phyloP scores from a whole-genome alignment of 306 rosid species.

The Mimosa pudica region DNA sequence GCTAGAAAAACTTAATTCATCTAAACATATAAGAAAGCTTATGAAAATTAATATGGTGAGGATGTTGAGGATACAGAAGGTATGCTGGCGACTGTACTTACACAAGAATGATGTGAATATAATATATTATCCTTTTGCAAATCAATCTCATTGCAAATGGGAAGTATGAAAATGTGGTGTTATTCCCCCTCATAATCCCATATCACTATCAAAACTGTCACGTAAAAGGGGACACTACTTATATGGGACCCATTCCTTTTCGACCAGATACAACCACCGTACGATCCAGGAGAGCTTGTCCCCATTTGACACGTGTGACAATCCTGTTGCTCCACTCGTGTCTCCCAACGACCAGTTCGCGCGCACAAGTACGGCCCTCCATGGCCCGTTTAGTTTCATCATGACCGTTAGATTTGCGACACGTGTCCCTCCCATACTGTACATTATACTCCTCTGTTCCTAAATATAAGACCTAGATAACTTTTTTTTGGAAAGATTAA shows the following conservation, averaged over 20 bases:
- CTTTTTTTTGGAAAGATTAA: too few relatives aligned
- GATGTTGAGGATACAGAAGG: too few relatives aligned
- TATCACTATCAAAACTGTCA: slow-evolving; percentile 21
- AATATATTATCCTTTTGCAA: neutral
- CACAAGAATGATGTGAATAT: too few relatives aligned
- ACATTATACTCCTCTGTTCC: neutral
- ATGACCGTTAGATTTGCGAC: neutral
- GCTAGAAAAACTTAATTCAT: too few relatives aligned
- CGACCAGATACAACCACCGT: neutral
- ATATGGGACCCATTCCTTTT: slow-evolving; percentile 5
- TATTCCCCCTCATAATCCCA: neutral
- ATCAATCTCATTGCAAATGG: neutral
- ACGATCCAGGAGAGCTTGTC: neutral
- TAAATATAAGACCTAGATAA: too few relatives aligned
- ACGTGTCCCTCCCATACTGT: neutral
- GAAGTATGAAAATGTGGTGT: neutral
- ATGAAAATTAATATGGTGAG: neutral
- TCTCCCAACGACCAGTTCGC: slow-evolving; percentile 17
- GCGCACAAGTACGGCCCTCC: neutral
- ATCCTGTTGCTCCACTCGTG: neutral
- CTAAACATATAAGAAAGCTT: too few relatives aligned
- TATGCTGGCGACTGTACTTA: too few relatives aligned
- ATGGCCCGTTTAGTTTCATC: too few relatives aligned
- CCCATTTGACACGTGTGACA: neutral
- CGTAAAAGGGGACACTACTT: slow-evolving; percentile 1